Evolutionary conservation across 768 basidiomycete species (phyloP).

Genomic region (Stropharia rugosoannulata): DNA sequence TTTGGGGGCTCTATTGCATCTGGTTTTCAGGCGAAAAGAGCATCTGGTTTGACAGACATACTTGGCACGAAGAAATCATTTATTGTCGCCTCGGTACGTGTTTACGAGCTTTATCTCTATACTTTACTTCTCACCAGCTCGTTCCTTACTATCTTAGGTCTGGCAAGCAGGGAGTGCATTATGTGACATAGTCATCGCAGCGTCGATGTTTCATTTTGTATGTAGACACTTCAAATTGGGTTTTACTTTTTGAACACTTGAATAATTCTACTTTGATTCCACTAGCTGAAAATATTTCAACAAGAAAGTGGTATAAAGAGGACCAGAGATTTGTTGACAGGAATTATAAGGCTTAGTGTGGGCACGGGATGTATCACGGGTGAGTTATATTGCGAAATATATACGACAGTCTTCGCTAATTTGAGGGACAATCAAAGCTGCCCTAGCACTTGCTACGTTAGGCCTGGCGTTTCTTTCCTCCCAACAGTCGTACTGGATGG

Average conservation of each 20-base stretch:
- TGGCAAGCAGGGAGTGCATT: slow-evolving; percentile 15
- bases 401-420: background rate
- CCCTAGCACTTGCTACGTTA: slow-evolving; percentile 8
- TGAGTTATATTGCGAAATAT: background rate
- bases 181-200: slow-evolving; percentile 16
- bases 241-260: background rate
- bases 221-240: background rate
- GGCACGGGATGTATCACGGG: slow-evolving; percentile 18
- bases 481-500: slow-evolving; percentile 6
- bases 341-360: slow-evolving; percentile 13
- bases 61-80: background rate
- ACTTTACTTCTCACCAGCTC: background rate
- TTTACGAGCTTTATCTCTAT: background rate
- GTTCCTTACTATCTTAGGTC: slow-evolving; percentile 1
- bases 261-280: background rate
- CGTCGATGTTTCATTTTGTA: slow-evolving; percentile 17
- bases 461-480: slow-evolving; percentile 2
- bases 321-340: slow-evolving; percentile 9
- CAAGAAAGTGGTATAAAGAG: slow-evolving; percentile 3
- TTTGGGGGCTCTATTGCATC: background rate
- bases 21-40: background rate
- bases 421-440: background rate
- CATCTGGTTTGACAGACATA: background rate
- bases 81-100: slow-evolving; percentile 10
- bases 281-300: slow-evolving; percentile 3